Evolutionary conservation across 2,329 filamentous ascomycete species (phyloP).

Genomic region (Fusarium secorum): DNA sequence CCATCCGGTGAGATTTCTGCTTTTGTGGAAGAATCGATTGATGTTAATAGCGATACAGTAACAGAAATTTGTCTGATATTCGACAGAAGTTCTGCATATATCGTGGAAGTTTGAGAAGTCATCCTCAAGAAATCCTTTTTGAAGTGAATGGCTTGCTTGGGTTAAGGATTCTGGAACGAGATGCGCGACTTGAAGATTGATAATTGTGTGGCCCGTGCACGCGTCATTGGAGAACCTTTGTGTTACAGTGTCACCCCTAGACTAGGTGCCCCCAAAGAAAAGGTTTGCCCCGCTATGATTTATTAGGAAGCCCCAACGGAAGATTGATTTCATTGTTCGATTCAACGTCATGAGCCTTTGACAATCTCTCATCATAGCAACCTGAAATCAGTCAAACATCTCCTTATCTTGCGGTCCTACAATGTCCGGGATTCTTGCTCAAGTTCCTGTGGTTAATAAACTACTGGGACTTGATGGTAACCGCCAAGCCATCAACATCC

Average conservation of each 20-base stretch:
- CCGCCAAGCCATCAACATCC: conserved; percentile 60
- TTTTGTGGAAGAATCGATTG: conserved; percentile 52
- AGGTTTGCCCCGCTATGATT: conserved; percentile 36
- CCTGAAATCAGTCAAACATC: neutral
- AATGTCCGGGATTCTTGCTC: conserved; percentile 49
- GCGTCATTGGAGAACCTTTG: conserved; percentile 8
- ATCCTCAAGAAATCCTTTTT: conserved; percentile 10
- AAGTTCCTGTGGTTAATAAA: conserved; percentile 43
- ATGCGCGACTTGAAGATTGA: conserved; percentile 21
- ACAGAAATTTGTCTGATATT: conserved; percentile 72
- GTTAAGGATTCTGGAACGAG: neutral
- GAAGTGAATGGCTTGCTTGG: neutral
- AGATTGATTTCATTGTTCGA: conserved; percentile 24
- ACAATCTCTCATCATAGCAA: conserved; percentile 24
- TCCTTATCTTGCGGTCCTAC: conserved; percentile 1
- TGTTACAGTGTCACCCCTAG: neutral
- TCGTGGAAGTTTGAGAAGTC: conserved; percentile 36
- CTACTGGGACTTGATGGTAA: conserved; percentile 37
- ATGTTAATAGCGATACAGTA: conserved; percentile 58
- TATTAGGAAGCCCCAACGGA: conserved; percentile 41
- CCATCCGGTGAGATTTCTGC: conserved; percentile 57
- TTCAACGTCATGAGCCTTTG: conserved; percentile 35
- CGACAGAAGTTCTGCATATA: conserved; percentile 71
- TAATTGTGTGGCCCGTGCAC: conserved; percentile 35
- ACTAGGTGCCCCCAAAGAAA: conserved; percentile 37